phyloP scores from a whole-genome alignment of 2,329 filamentous ascomycete genomes.

The Westerdykella sp. region DNA sequence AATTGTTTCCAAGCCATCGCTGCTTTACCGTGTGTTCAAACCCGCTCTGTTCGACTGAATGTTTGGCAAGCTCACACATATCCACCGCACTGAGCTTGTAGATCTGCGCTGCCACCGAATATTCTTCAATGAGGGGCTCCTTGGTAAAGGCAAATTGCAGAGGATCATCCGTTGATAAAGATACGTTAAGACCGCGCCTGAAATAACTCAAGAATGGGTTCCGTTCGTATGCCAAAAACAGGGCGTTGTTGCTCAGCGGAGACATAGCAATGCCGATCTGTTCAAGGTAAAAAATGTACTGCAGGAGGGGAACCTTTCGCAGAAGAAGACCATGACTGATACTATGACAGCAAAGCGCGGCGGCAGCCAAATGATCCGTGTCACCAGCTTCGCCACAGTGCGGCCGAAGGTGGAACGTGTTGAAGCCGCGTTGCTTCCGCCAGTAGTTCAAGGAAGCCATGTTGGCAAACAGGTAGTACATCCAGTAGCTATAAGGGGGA shows the following conservation, averaged over 20 bases:
- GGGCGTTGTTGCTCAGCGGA: conserved; percentile 93
- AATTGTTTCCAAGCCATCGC: conserved; percentile 80
- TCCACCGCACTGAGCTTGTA: conserved; percentile 96
- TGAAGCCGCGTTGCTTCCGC: conserved; percentile 87
- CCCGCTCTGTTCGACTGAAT: conserved; percentile 89
- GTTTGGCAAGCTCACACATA: conserved; percentile 97
- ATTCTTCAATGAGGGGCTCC: conserved; percentile 95
- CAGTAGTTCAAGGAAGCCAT: conserved; percentile 87
- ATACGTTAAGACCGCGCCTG: conserved; percentile 88
- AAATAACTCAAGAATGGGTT: conserved; percentile 97
- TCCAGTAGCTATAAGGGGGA: conserved; percentile 97
- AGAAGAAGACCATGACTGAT: conserved; percentile 92
- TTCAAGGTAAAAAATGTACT: conserved; percentile 97
- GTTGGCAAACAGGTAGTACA: conserved; percentile 95
- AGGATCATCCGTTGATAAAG: conserved; percentile 91
- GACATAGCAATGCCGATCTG: conserved; percentile 99
- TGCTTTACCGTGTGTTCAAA: conserved; percentile 87
- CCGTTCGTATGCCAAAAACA: conserved; percentile 93
- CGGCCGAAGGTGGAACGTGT: conserved; percentile 85
- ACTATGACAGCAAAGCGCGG: conserved; percentile 87
- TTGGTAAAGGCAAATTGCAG: conserved; percentile 98
- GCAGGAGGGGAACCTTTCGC: conserved; percentile 86
- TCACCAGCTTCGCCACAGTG: conserved; percentile 97
- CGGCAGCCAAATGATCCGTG: conserved; percentile 89
- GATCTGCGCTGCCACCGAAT: conserved; percentile 95